Conservation (phyloP, 768 basidiomycete genomes). For the Leccinum fibrillosum region DNA sequence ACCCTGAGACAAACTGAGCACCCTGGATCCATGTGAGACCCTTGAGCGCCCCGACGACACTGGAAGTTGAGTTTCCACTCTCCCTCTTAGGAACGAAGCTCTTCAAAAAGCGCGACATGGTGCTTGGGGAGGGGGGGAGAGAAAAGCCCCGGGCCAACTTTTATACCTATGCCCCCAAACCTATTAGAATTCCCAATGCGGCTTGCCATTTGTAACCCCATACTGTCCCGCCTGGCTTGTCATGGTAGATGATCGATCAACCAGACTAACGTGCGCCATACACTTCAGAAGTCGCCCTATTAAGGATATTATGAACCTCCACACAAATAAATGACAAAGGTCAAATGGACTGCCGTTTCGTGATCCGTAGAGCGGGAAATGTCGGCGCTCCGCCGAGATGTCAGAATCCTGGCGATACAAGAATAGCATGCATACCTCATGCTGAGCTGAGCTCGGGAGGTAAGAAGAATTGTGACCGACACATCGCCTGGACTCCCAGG, state of each 20-base stretch:
- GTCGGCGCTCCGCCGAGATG: background rate
- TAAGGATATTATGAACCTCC: background rate
- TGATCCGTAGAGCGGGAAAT: background rate
- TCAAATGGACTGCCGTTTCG: background rate
- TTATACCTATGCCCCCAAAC: constrained; percentile 13
- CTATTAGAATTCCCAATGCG: background rate
- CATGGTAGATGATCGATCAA: background rate
- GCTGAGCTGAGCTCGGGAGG: background rate
- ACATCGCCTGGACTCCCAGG: background rate
- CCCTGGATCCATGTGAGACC: constrained; percentile 52
- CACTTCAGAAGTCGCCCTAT: constrained; percentile 1
- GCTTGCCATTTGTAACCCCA: background rate
- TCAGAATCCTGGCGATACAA: background rate
- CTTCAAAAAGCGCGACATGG: constrained; percentile 36
- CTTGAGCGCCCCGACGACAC: constrained; percentile 42
- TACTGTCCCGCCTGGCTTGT: background rate
- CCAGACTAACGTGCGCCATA: background rate
- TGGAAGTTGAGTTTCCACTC: constrained; percentile 30
- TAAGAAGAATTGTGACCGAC: background rate
- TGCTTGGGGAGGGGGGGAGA: background rate
- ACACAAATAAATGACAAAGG: background rate
- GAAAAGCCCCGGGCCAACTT: background rate
- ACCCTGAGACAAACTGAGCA: constrained; percentile 60
- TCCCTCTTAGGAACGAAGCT: constrained; percentile 52
- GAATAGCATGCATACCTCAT: background rate